Evolutionary conservation across 2,329 filamentous ascomycete species (phyloP).

Genomic region (Knoxdaviesia capensis): DNA sequence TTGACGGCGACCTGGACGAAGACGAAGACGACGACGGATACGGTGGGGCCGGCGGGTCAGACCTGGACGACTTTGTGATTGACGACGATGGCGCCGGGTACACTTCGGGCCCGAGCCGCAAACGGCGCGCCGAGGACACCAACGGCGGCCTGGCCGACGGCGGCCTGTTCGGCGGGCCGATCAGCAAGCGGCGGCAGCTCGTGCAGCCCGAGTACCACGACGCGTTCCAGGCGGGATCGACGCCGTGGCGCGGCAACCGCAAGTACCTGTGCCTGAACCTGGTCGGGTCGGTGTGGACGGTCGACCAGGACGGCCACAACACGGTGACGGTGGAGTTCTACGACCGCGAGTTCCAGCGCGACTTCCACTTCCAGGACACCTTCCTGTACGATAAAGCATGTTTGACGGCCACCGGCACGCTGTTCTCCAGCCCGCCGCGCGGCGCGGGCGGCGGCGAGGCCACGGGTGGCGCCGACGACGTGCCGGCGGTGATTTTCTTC

Average conservation of each 20-base stretch:
- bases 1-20: conserved; percentile 57
- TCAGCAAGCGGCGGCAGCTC: conserved; percentile 28
- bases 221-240: conserved; percentile 77
- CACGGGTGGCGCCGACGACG: neutral
- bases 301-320: conserved; percentile 82
- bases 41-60: conserved; percentile 14
- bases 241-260: conserved; percentile 85
- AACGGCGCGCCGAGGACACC: conserved; percentile 35
- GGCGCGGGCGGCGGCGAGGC: conserved; percentile 22
- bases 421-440: conserved; percentile 60
- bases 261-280: conserved; percentile 88
- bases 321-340: conserved; percentile 97
- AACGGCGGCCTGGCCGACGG: conserved; percentile 15
- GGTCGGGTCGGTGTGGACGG: conserved; percentile 89
- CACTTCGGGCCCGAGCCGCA: conserved; percentile 23
- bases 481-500: conserved; percentile 75
- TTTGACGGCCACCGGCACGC: conserved; percentile 61
- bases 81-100: conserved; percentile 95
- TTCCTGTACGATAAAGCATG: conserved; percentile 94
- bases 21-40: conserved; percentile 21
- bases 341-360: conserved; percentile 74
- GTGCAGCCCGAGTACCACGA: conserved; percentile 51
- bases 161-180: neutral
- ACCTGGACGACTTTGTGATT: conserved; percentile 67
- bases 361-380: conserved; percentile 95